phyloP scores from a whole-genome alignment of 2,329 filamentous ascomycete genomes.

The Neocatenulostroma microsporum region DNA sequence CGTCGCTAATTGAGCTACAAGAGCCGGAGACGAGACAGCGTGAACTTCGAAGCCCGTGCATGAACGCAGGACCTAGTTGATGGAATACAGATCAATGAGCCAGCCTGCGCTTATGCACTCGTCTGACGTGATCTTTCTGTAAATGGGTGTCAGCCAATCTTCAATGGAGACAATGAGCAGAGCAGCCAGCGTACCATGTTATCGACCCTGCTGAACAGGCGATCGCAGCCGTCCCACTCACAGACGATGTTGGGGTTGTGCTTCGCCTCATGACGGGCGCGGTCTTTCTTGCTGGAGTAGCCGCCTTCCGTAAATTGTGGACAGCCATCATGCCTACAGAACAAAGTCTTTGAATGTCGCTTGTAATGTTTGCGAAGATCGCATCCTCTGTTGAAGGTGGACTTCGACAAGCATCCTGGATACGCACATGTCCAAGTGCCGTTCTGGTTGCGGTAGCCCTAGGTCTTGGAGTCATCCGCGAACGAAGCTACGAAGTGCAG shows the following conservation, averaged over 20 bases:
- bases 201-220: constrained; percentile 54
- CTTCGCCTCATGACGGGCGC: constrained; percentile 54
- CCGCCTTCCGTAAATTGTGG: constrained; percentile 50
- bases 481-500: too few species aligned
- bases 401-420: constrained; percentile 52
- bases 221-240: constrained; percentile 50
- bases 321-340: constrained; percentile 52
- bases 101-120: constrained; percentile 16
- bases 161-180: not conserved
- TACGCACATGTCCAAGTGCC: constrained; percentile 53
- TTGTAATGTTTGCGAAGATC: constrained; percentile 58
- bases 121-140: constrained; percentile 25
- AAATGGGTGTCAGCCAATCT: constrained; percentile 7
- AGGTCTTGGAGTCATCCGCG: too few species aligned
- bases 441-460: constrained; percentile 36
- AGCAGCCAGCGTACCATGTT: constrained; percentile 46
- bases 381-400: constrained; percentile 52
- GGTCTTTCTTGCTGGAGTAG: constrained; percentile 57
- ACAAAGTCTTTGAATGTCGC: constrained; percentile 53
- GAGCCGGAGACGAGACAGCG: too few species aligned
- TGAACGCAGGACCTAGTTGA: too few species aligned
- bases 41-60: too few species aligned
- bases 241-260: constrained; percentile 53
- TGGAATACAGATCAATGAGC: too few species aligned
- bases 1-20: too few species aligned